Conservation (phyloP, 2,329 filamentous ascomycete genomes). For the Calonectria pseudoturangicola region DNA sequence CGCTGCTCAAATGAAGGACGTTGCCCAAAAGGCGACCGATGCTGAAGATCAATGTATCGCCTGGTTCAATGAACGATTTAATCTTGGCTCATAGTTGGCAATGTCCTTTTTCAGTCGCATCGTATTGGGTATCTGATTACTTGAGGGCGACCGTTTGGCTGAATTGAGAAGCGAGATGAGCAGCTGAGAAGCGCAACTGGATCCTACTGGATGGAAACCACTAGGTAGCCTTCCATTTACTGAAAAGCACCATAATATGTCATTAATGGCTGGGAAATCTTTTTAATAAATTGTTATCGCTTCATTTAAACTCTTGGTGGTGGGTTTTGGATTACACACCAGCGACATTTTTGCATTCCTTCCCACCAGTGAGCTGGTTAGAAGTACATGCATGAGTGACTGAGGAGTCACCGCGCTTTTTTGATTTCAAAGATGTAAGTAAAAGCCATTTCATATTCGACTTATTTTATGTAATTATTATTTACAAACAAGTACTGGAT, state of each 20-base stretch:
- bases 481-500: background rate
- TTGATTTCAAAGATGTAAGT: background rate
- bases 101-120: background rate
- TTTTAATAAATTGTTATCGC: too few relatives aligned
- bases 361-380: background rate
- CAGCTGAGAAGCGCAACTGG: too few relatives aligned
- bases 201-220: too few relatives aligned
- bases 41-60: constrained; percentile 59
- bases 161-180: background rate
- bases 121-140: background rate
- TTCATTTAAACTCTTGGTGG: too few relatives aligned
- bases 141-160: background rate
- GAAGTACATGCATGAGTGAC: too few relatives aligned
- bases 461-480: background rate
- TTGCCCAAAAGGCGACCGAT: constrained; percentile 53
- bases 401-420: too few relatives aligned
- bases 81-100: constrained; percentile 16
- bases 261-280: too few relatives aligned
- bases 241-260: too few relatives aligned
- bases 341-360: too few relatives aligned
- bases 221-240: too few relatives aligned
- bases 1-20: constrained; percentile 51
- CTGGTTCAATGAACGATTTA: constrained; percentile 58
- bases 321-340: too few relatives aligned
- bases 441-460: background rate